These are phyloP conservation scores for Cercospora sp. DNA, from an alignment of 2,329 filamentous ascomycete species.

Conservation along the genomic window DNA sequence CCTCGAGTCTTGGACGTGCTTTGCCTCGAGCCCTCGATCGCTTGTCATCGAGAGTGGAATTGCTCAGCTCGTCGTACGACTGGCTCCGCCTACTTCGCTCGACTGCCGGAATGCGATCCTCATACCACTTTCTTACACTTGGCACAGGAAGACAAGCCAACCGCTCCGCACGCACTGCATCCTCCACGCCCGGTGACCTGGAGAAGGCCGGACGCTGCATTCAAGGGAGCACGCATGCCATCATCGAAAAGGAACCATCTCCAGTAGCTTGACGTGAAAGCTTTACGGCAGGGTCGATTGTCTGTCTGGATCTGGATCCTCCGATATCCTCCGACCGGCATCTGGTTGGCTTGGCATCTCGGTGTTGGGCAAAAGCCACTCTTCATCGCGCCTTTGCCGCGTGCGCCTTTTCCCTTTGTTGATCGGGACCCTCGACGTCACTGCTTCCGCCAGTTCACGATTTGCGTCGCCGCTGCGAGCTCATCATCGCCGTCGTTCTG, in stretches of 20 bases:
- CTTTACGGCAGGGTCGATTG: conserved; percentile 7
- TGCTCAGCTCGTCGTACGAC: not conserved
- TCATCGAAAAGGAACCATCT: not conserved
- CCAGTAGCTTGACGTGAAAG: conserved; percentile 3
- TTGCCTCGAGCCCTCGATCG: conserved; percentile 4
- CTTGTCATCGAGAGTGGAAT: not conserved
- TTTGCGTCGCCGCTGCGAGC: not conserved
- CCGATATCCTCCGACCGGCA: conserved; percentile 10
- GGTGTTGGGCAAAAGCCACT: not conserved
- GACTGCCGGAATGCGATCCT: conserved; percentile 1
- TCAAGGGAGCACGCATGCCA: not conserved
- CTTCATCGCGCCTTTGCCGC: conserved; percentile 11
- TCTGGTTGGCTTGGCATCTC: conserved; percentile 4
- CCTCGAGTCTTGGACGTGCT: conserved; percentile 7
- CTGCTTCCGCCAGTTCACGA: not conserved
- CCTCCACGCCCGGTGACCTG: not conserved
- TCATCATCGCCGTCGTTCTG: not conserved
- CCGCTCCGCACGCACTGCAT: not conserved
- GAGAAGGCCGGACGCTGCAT: not conserved
- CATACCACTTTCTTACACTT: conserved; percentile 8
- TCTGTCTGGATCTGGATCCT: not conserved
- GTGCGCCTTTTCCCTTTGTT: not conserved
- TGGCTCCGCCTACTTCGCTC: not conserved
- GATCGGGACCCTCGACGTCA: conserved; percentile 8
- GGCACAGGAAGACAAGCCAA: not conserved